phyloP scores from a whole-genome alignment of 2,329 filamentous ascomycete species.

The Botrytis elliptica region DNA sequence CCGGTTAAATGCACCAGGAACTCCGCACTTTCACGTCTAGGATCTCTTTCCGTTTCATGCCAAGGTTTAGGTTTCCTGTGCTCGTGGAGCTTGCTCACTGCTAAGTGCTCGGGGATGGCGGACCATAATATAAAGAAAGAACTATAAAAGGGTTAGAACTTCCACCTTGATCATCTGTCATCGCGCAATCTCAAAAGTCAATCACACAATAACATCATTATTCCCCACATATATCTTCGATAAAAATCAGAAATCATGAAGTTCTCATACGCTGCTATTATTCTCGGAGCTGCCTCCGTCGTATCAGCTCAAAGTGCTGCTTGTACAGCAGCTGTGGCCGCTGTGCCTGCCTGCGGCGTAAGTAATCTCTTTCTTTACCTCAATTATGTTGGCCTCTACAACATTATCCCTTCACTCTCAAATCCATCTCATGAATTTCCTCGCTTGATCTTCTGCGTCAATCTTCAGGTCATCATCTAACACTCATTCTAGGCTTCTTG shows the following conservation, averaged over 20 bases:
- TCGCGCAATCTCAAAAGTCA: background rate
- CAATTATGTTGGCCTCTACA: background rate
- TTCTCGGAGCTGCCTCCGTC: conserved; percentile 2
- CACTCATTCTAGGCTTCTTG: background rate
- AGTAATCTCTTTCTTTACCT: background rate
- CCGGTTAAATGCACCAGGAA: background rate
- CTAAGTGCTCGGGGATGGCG: background rate
- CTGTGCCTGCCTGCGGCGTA: conserved; percentile 15
- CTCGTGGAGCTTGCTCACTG: background rate
- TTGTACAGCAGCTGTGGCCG: conserved; percentile 5
- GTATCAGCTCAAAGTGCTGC: conserved; percentile 15
- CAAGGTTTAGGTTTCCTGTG: background rate
- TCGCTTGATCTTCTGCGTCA: background rate
- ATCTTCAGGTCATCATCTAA: background rate
- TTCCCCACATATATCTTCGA: background rate
- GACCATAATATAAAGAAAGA: background rate
- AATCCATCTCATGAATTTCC: background rate
- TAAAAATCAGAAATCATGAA: conserved; percentile 6
- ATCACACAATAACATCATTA: background rate
- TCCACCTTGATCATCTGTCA: background rate
- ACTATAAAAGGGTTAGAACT: background rate
- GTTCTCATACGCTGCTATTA: conserved; percentile 8
- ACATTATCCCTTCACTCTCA: background rate
- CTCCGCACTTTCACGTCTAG: background rate
- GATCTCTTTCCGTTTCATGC: background rate